These are phyloP conservation scores for Zoysia matrella DNA, from an alignment of 202 grass and related monocot species.

Conservation along the genomic window DNA sequence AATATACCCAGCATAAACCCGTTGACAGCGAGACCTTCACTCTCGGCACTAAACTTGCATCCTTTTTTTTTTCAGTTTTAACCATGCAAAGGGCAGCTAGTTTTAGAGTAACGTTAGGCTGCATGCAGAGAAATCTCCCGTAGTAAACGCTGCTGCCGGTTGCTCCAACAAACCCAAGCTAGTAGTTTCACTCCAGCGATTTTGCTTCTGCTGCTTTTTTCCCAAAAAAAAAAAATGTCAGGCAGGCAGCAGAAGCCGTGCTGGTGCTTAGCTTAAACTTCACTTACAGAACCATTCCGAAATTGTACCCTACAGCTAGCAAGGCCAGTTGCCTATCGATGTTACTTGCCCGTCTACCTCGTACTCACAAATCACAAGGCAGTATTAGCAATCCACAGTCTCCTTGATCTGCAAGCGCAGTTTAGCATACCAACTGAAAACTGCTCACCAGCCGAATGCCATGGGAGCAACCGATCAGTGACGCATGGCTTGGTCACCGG, in stretches of 20 bases:
- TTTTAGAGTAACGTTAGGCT: too few species aligned
- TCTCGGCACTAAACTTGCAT: too few species aligned
- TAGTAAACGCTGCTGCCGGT: too few species aligned
- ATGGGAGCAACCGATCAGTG: too few species aligned
- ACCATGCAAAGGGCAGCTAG: too few species aligned
- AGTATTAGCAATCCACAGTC: neutral
- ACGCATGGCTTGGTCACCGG: conserved; percentile 20
- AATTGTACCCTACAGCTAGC: neutral
- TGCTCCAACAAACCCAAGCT: too few species aligned
- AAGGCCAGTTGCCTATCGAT: neutral
- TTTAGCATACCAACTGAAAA: neutral
- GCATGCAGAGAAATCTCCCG: too few species aligned
- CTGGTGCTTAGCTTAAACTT: neutral
- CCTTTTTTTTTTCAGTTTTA: too few species aligned
- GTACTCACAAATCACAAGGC: neutral
- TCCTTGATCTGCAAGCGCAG: neutral
- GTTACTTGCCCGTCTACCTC: neutral
- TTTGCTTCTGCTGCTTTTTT: neutral
- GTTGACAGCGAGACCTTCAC: too few species aligned
- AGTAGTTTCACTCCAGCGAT: neutral
- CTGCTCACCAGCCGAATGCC: neutral
- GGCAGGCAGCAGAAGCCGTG: neutral
- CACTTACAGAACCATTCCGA: neutral
- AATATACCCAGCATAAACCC: too few species aligned
- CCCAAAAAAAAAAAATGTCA: neutral